A percentile compares a stretch with the other conserved stretches of the same genome.
These are phyloP conservation scores for Roridomyces roridus DNA, from an alignment of 768 basidiomycete genomes.

Conservation along the genomic window DNA sequence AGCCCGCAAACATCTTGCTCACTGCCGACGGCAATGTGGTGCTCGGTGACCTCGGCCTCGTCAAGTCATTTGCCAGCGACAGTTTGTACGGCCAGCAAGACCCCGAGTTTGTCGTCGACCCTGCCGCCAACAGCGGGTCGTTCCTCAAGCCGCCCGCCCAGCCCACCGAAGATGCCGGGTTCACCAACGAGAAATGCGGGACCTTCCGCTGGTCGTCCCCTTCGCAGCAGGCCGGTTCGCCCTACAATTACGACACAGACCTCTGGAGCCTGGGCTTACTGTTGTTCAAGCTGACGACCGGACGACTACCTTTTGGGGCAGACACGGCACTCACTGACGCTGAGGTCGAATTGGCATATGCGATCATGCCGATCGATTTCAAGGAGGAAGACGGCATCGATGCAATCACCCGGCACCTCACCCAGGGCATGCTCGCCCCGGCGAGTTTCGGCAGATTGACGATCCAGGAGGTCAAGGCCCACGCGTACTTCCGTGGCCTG, in stretches of 20 bases:
- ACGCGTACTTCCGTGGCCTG: not conserved
- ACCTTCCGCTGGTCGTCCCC: slow-evolving; percentile 8
- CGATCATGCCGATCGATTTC: not conserved
- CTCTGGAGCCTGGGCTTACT: slow-evolving; percentile 1
- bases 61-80: not conserved
- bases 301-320: not conserved
- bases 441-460: not conserved
- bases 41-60: slow-evolving; percentile 5
- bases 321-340: not conserved
- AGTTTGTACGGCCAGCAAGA: not conserved
- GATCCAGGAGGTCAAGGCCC: not conserved
- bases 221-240: not conserved
- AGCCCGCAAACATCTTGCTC: not conserved
- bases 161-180: not conserved
- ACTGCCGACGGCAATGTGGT: not conserved
- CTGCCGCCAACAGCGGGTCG: not conserved
- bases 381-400: not conserved
- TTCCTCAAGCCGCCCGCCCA: not conserved
- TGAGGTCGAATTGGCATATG: not conserved
- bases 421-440: not conserved
- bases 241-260: slow-evolving; percentile 3
- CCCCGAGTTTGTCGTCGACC: slow-evolving; percentile 2
- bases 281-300: not conserved
- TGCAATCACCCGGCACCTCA: not conserved
- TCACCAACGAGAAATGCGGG: not conserved